These are phyloP conservation scores for Colletotrichum chrysophilum DNA, from an alignment of 2,329 filamentous ascomycete genomes.

Conservation along the genomic window DNA sequence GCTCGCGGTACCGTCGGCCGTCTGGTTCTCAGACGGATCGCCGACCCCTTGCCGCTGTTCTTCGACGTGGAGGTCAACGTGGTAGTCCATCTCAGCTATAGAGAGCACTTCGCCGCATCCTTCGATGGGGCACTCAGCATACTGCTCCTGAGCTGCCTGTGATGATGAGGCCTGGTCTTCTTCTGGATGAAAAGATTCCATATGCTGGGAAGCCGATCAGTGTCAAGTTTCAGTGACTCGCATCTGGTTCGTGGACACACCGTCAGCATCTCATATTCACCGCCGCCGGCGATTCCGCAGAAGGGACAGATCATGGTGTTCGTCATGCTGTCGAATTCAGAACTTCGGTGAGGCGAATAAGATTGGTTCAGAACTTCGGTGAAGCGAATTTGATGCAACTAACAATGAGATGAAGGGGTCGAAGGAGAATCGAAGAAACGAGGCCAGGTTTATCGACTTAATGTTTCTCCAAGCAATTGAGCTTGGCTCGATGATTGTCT, in stretches of 20 bases:
- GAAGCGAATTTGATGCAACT: not conserved
- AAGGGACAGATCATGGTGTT: constrained; percentile 34
- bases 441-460: not conserved
- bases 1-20: not conserved
- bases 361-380: not conserved
- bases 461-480: not conserved
- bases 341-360: not conserved
- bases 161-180: constrained; percentile 10
- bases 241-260: constrained; percentile 26
- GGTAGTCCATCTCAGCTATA: constrained; percentile 60
- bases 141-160: constrained; percentile 34
- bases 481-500: not conserved
- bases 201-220: constrained; percentile 25
- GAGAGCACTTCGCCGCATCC: constrained; percentile 61
- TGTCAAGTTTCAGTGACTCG: not conserved
- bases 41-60: constrained; percentile 27
- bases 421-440: not conserved
- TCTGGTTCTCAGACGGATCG: constrained; percentile 1
- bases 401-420: not conserved
- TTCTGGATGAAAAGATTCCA: constrained; percentile 31
- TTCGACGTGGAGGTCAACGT: constrained; percentile 63
- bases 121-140: constrained; percentile 31
- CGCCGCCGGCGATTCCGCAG: constrained; percentile 33
- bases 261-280: constrained; percentile 39
- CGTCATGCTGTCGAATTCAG: not conserved